These are phyloP conservation scores for Bacterosira constricta DNA, from an alignment of 108 stramenopile genomes.

Conservation along the genomic window DNA sequence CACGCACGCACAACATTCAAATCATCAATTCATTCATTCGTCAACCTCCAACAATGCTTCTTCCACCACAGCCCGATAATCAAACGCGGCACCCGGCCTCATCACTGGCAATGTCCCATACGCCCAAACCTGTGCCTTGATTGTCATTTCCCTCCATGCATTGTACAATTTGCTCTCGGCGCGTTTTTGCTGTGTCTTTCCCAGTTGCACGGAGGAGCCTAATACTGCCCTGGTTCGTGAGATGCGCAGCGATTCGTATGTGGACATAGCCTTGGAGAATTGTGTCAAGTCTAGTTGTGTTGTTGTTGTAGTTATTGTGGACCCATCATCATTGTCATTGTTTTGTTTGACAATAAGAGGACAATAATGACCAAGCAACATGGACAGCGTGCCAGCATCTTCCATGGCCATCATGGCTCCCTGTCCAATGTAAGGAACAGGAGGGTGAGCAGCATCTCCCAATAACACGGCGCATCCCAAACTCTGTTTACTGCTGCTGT, in stretches of 20 bases:
- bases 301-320: background rate
- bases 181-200: conserved; percentile 64
- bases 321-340: too few species aligned
- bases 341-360: conserved; percentile 2
- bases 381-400: conserved; percentile 63
- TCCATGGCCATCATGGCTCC: conserved; percentile 74
- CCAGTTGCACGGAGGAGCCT: conserved; percentile 46
- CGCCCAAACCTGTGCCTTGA: conserved; percentile 62
- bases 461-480: conserved; percentile 50
- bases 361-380: conserved; percentile 49
- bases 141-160: conserved; percentile 52
- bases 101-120: conserved; percentile 63
- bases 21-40: too few species aligned
- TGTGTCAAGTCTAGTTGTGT: conserved; percentile 14
- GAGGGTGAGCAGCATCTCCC: conserved; percentile 75
- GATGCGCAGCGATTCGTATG: conserved; percentile 60
- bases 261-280: conserved; percentile 46
- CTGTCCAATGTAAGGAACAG: conserved; percentile 74
- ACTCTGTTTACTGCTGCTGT: too few species aligned
- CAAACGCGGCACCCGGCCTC: conserved; percentile 57
- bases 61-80: conserved; percentile 55
- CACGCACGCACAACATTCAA: too few species aligned
- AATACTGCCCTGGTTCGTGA: conserved; percentile 48
- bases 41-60: conserved; percentile 33
- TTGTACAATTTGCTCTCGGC: conserved; percentile 61